Conservation (phyloP, 345 rosid genomes). For the Physaria fendleri region DNA sequence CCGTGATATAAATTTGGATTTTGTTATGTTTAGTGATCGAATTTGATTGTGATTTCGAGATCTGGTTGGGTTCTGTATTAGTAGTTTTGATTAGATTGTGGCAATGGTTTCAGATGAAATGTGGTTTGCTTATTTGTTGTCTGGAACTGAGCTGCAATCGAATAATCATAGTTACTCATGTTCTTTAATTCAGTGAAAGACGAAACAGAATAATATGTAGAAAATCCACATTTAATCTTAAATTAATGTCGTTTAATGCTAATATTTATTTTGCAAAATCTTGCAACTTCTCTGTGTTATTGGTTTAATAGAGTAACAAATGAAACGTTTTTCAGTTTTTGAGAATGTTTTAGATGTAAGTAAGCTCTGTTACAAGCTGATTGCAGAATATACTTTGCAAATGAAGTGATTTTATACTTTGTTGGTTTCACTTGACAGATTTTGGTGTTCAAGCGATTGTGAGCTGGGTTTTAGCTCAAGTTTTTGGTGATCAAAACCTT, state of each 20-base stretch:
- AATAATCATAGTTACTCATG: not conserved
- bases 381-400: no score
- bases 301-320: not conserved
- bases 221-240: not conserved
- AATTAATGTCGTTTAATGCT: not conserved
- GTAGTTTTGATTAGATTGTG: not conserved
- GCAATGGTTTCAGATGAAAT: not conserved
- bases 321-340: not conserved
- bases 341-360: not conserved
- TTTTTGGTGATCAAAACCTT: conserved; percentile 46
- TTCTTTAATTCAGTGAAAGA: not conserved
- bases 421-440: conserved; percentile 38
- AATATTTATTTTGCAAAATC: not conserved
- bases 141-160: not conserved
- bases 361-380: not conserved
- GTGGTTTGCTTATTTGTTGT: not conserved
- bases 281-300: not conserved
- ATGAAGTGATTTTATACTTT: no score
- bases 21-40: not conserved
- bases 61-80: not conserved
- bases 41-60: conserved; percentile 3
- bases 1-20: not conserved
- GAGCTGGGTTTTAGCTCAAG: conserved; percentile 71
- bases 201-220: not conserved
- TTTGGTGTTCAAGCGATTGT: conserved; percentile 93